Conservation (phyloP, 768 basidiomycete species). For the Hortiboletus flavorubellus region DNA sequence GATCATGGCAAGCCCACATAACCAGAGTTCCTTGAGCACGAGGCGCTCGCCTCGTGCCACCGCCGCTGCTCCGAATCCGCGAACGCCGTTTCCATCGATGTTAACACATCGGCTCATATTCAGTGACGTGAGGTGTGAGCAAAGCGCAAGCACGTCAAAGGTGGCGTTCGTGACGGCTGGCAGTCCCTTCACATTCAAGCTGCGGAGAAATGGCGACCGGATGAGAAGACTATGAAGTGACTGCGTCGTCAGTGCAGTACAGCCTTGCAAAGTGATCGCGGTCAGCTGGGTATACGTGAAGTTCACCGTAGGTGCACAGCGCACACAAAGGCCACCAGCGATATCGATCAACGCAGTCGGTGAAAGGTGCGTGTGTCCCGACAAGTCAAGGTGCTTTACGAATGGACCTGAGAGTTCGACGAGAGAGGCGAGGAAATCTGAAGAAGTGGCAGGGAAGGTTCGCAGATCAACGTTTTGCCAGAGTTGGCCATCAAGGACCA, state of each 20-base stretch:
- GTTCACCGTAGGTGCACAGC: constrained; percentile 25
- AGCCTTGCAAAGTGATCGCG: constrained; percentile 68
- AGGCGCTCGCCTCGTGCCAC: constrained; percentile 46
- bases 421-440: constrained; percentile 50
- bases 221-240: constrained; percentile 69
- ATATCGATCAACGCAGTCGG: constrained; percentile 51
- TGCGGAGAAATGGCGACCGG: constrained; percentile 56
- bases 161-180: constrained; percentile 69
- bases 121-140: constrained; percentile 52
- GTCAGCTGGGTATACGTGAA: constrained; percentile 65
- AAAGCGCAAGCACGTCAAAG: constrained; percentile 62
- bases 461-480: constrained; percentile 67
- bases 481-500: constrained; percentile 85
- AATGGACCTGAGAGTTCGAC: constrained; percentile 60
- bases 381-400: constrained; percentile 55
- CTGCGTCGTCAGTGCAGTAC: constrained; percentile 57
- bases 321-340: constrained; percentile 51
- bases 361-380: constrained; percentile 55
- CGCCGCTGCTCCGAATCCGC: constrained; percentile 42
- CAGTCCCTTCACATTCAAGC: constrained; percentile 66
- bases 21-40: constrained; percentile 55
- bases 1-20: constrained; percentile 65
- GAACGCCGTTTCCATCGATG: constrained; percentile 63
- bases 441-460: constrained; percentile 56
- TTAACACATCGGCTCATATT: constrained; percentile 72